Percentiles rank a stretch among this genome's conserved stretches.
Evolutionary conservation across 2,329 filamentous ascomycete genomes (phyloP).

Genomic region (Drechslerella dactyloides): DNA sequence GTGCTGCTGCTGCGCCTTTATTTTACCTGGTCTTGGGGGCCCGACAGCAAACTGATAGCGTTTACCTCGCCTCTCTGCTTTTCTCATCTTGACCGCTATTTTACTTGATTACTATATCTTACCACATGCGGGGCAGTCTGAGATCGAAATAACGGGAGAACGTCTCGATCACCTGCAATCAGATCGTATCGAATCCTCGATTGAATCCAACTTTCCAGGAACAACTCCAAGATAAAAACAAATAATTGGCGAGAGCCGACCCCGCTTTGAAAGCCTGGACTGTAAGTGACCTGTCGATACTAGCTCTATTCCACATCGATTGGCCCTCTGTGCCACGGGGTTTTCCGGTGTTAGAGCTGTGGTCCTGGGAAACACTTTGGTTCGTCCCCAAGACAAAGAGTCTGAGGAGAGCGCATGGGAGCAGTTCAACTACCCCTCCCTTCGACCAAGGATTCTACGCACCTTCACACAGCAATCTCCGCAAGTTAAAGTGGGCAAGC

Average conservation of each 20-base stretch:
- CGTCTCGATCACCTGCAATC: too few species aligned
- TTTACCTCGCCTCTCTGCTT: not conserved
- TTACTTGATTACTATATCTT: not conserved
- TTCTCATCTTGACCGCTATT: not conserved
- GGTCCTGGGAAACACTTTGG: not conserved
- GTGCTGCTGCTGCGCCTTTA: not conserved
- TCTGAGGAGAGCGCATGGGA: not conserved
- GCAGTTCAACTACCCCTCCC: not conserved
- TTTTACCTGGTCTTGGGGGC: not conserved
- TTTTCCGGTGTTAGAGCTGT: not conserved
- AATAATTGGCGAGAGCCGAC: too few species aligned
- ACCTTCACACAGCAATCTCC: too few species aligned
- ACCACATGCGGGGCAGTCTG: too few species aligned
- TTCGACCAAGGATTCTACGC: too few species aligned
- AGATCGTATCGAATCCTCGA: not conserved
- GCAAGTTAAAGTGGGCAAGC: too few species aligned
- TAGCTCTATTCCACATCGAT: slow-evolving; percentile 4
- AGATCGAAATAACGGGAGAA: too few species aligned
- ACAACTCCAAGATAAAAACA: not conserved
- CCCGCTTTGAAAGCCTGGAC: not conserved
- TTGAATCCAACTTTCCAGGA: not conserved
- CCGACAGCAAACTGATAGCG: not conserved
- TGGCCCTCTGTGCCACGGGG: slow-evolving; percentile 12
- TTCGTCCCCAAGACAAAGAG: not conserved
- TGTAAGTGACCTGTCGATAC: not conserved